Percentiles rank a stretch among this genome's conserved stretches.
These are phyloP conservation scores for Blepharisma japonicum DNA, from an alignment of 73 alveolate species.

Conservation along the genomic window DNA sequence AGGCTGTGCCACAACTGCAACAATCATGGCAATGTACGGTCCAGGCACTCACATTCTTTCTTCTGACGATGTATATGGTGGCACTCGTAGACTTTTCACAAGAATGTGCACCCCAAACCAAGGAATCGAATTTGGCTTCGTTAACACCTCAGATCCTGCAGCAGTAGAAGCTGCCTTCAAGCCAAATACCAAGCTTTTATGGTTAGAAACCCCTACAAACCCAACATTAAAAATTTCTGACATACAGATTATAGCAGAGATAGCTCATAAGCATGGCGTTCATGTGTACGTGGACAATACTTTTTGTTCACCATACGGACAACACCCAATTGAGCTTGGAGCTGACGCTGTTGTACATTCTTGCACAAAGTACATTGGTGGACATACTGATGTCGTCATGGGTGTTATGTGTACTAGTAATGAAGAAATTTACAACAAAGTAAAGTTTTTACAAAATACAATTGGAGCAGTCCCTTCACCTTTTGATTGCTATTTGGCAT, in stretches of 20 bases:
- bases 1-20: constrained; percentile 60
- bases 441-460: constrained; percentile 63
- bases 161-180: constrained; percentile 60
- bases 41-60: constrained; percentile 81
- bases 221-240: constrained; percentile 86
- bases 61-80: constrained; percentile 93
- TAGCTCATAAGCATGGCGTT: constrained; percentile 61
- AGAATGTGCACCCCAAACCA: constrained; percentile 51
- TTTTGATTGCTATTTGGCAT: constrained; percentile 86
- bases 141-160: constrained; percentile 67
- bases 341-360: constrained; percentile 90
- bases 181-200: constrained; percentile 84
- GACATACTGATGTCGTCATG: constrained; percentile 95
- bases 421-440: constrained; percentile 73
- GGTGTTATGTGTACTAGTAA: constrained; percentile 77
- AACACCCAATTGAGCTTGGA: constrained; percentile 88
- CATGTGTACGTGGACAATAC: constrained; percentile 90
- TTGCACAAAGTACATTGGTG: constrained; percentile 93
- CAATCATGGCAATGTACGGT: constrained; percentile 30
- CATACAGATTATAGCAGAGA: constrained; percentile 64
- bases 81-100: constrained; percentile 79
- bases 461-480: constrained; percentile 82
- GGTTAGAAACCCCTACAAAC: constrained; percentile 95
- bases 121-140: constrained; percentile 66
- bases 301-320: constrained; percentile 77